These are phyloP conservation scores for Oehlia diaphana DNA, from an alignment of 192 early-diverging fungal species.

Conservation along the genomic window DNA sequence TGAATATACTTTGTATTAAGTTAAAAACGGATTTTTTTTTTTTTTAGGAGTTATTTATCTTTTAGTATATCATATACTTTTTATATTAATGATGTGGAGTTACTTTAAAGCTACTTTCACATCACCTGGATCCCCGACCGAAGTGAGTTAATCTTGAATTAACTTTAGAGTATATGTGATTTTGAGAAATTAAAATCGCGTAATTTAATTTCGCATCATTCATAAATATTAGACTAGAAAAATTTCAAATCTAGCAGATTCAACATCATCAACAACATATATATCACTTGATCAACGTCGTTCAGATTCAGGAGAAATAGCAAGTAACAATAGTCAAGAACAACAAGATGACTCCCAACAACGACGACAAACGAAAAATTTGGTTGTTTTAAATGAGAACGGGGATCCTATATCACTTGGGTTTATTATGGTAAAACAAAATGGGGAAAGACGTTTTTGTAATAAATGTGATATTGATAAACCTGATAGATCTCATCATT, in stretches of 20 bases:
- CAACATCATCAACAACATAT: background rate
- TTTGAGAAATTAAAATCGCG: background rate
- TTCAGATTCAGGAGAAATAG: background rate
- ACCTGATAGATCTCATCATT: constrained; percentile 48
- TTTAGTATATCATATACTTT: constrained; percentile 19
- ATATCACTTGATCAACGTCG: background rate
- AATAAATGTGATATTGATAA: constrained; percentile 47
- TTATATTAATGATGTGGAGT: constrained; percentile 38
- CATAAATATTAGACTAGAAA: background rate
- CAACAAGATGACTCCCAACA: background rate
- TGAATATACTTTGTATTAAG: background rate
- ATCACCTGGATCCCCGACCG: constrained; percentile 37
- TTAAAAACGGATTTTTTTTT: background rate
- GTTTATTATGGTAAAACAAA: constrained; percentile 39
- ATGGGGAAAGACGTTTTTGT: constrained; percentile 45
- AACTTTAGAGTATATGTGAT: background rate
- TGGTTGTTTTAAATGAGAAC: constrained; percentile 3
- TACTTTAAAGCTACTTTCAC: constrained; percentile 36
- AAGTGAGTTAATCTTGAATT: constrained; percentile 18
- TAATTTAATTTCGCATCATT: background rate
- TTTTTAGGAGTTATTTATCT: constrained; percentile 12
- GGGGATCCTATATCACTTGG: background rate
- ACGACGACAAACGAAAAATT: too few species aligned
- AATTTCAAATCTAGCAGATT: background rate
- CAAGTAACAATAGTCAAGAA: background rate